These are phyloP conservation scores for Helichrysum umbraculigerum DNA, from an alignment of 129 eudicot species.

Conservation along the genomic window DNA sequence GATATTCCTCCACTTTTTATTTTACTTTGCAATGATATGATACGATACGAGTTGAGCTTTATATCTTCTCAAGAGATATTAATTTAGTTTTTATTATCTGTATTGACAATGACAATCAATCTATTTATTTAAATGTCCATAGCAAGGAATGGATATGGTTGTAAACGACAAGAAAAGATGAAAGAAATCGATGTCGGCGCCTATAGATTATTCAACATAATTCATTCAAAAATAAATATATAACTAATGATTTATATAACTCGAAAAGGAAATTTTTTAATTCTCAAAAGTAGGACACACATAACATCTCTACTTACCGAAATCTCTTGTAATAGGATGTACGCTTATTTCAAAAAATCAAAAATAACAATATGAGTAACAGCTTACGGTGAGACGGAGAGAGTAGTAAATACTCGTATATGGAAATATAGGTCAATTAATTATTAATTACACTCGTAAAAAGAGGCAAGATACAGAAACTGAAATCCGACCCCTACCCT, in stretches of 20 bases:
- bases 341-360: too few relatives aligned
- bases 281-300: too few relatives aligned
- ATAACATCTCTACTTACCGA: too few relatives aligned
- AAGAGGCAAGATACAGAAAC: not conserved
- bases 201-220: not conserved
- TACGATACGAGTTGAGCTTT: not conserved
- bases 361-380: too few relatives aligned
- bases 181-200: not conserved
- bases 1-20: not conserved
- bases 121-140: not conserved
- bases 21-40: not conserved
- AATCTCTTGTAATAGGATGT: too few relatives aligned
- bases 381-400: too few relatives aligned
- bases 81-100: not conserved
- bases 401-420: too few relatives aligned
- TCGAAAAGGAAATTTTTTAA: too few relatives aligned
- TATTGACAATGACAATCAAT: slow-evolving; percentile 1
- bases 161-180: not conserved
- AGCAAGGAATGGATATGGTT: slow-evolving; percentile 1
- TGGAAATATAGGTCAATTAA: not conserved
- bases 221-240: too few relatives aligned
- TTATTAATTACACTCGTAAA: not conserved
- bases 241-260: too few relatives aligned
- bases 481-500: not conserved
- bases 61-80: not conserved